phyloP scores from a whole-genome alignment of 2,329 filamentous ascomycete species.

The Talaromyces amestolkiae region DNA sequence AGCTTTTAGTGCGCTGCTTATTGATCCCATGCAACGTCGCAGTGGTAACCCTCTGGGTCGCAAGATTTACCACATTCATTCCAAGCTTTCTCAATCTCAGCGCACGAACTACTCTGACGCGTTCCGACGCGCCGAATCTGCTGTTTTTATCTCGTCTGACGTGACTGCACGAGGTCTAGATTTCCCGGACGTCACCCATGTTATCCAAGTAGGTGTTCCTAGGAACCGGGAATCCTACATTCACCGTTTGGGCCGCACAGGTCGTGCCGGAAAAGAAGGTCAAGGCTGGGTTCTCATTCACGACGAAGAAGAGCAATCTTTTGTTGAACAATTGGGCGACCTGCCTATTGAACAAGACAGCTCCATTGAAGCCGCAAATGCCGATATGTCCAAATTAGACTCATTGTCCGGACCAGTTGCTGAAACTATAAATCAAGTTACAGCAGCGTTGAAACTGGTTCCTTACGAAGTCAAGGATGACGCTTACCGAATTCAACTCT shows the following conservation, averaged over 20 bases:
- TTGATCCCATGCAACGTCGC: conserved; percentile 31
- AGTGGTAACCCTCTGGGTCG: conserved; percentile 33
- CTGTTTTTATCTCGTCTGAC: conserved; percentile 72
- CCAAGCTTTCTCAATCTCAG: conserved; percentile 66
- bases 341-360: conserved; percentile 53
- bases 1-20: conserved; percentile 54
- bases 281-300: conserved; percentile 61
- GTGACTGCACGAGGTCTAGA: conserved; percentile 82
- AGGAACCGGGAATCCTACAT: conserved; percentile 69
- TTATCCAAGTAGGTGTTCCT: conserved; percentile 69
- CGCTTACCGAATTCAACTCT: conserved; percentile 32
- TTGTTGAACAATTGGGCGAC: conserved; percentile 52
- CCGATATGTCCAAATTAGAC: conserved; percentile 36
- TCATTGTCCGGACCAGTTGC: conserved; percentile 19
- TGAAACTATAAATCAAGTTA: conserved; percentile 40
- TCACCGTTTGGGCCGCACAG: conserved; percentile 74
- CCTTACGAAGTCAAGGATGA: conserved; percentile 27
- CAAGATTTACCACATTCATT: conserved; percentile 66
- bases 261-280: conserved; percentile 62
- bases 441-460: conserved; percentile 37
- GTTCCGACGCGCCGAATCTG: conserved; percentile 66
- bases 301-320: conserved; percentile 49
- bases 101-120: conserved; percentile 68
- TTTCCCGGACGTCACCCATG: conserved; percentile 76
- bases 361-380: conserved; percentile 42